These are phyloP conservation scores for Pythium angustatum DNA, from an alignment of 352 stramenopile genomes.

Conservation along the genomic window DNA sequence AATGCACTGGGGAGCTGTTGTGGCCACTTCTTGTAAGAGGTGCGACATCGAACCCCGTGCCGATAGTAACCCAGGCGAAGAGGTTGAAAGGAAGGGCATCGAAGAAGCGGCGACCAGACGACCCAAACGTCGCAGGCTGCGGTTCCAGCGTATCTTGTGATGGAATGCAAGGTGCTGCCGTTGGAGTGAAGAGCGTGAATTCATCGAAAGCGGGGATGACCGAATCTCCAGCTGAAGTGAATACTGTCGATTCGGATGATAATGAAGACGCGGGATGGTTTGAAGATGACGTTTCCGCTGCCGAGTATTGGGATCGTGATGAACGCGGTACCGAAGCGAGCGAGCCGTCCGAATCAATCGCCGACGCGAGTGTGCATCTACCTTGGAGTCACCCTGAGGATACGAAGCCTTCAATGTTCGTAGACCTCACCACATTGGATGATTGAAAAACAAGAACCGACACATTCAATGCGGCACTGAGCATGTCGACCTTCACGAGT, in stretches of 20 bases:
- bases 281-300: slow-evolving; percentile 6
- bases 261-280: slow-evolving; percentile 15
- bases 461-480: no score
- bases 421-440: slow-evolving; percentile 10
- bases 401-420: no score
- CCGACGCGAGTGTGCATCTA: no score
- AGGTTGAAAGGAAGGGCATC: not conserved
- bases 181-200: not conserved
- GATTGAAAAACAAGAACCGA: slow-evolving; percentile 7
- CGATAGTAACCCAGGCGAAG: not conserved
- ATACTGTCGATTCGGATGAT: not conserved
- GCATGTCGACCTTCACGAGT: no score
- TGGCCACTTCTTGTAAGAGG: slow-evolving; percentile 40
- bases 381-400: no score
- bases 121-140: not conserved
- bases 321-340: no score
- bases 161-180: no score
- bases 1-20: slow-evolving; percentile 42
- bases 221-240: not conserved
- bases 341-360: no score
- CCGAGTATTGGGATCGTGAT: slow-evolving; percentile 8
- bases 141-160: no score
- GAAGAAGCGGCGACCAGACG: slow-evolving; percentile 1
- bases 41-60: not conserved
- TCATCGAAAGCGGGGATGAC: not conserved